These are phyloP conservation scores for Ophiostoma ulmi DNA, from an alignment of 2,329 filamentous ascomycete species.

Conservation along the genomic window DNA sequence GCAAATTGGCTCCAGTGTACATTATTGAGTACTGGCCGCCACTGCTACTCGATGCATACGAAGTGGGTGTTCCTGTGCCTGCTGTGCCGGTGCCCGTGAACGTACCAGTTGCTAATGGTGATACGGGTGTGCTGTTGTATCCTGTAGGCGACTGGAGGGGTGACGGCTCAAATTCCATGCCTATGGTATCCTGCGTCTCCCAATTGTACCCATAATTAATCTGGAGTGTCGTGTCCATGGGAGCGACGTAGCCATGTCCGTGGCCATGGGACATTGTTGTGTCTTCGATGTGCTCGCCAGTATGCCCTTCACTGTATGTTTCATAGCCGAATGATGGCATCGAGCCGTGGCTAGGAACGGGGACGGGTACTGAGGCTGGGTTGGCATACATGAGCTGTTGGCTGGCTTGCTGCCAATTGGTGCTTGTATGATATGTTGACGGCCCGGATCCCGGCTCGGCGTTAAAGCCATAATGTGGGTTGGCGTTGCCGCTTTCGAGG, in stretches of 20 bases:
- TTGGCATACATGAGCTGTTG: conserved; percentile 2
- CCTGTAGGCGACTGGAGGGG: not conserved
- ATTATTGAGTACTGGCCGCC: not conserved
- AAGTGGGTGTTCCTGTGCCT: not conserved
- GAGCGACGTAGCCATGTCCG: not conserved
- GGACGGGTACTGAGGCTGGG: not conserved
- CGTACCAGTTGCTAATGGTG: not conserved
- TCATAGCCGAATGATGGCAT: conserved; percentile 2
- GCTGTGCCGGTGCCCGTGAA: not conserved
- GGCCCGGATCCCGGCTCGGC: not conserved
- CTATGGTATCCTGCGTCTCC: not conserved
- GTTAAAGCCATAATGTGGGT: not conserved
- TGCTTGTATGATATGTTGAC: not conserved
- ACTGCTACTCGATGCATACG: conserved; percentile 20
- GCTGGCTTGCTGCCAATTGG: conserved; percentile 13
- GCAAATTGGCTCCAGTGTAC: not conserved
- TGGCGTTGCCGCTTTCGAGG: not conserved
- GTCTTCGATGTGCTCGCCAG: not conserved
- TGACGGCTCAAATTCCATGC: not conserved
- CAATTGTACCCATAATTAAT: conserved; percentile 14
- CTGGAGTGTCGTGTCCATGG: not conserved
- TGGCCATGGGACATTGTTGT: not conserved
- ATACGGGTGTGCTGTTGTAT: not conserved
- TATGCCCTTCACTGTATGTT: conserved; percentile 11
- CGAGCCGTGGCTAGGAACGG: not conserved